phyloP scores from a whole-genome alignment of 441 rosid species.

The Erysimum cheiri region DNA sequence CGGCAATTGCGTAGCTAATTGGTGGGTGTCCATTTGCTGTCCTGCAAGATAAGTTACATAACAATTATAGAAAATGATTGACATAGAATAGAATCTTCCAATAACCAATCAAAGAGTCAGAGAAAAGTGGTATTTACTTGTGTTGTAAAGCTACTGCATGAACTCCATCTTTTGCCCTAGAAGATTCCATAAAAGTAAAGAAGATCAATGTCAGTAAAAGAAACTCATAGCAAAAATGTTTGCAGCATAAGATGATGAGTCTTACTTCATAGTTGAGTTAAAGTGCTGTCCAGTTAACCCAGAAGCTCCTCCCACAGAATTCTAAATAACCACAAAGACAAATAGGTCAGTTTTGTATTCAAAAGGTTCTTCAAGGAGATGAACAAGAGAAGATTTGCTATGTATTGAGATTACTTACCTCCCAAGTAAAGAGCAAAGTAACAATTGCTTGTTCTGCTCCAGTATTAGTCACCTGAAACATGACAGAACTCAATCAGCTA shows the following conservation, averaged over 20 bases:
- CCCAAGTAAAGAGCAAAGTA: constrained; percentile 92
- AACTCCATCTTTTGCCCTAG: constrained; percentile 72
- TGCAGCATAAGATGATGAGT: constrained; percentile 3
- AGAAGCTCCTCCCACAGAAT: constrained; percentile 89
- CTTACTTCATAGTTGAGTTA: constrained; percentile 76
- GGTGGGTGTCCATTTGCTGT: constrained; percentile 79
- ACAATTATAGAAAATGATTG: background rate
- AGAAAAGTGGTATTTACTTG: constrained; percentile 55
- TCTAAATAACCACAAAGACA: constrained; percentile 51
- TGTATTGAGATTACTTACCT: constrained; percentile 54
- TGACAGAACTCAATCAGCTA: background rate
- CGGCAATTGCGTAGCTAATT: constrained; percentile 70
- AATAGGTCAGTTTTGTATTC: constrained; percentile 3
- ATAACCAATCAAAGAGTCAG: constrained; percentile 26
- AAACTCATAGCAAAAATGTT: background rate
- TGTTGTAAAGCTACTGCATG: constrained; percentile 76
- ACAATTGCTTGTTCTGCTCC: constrained; percentile 74
- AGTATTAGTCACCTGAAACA: constrained; percentile 69
- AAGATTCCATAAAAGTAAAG: constrained; percentile 27
- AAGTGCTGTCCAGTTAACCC: constrained; percentile 77
- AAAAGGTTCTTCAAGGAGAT: background rate
- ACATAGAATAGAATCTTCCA: constrained; percentile 9
- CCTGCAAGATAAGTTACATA: constrained; percentile 53
- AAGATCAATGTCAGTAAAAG: constrained; percentile 24
- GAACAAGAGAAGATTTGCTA: background rate